Evolutionary conservation across 2,329 filamentous ascomycete genomes (phyloP), one percentile per base, ranked within the genome.

Genomic region (Cordyceps tenuipes): DNA sequence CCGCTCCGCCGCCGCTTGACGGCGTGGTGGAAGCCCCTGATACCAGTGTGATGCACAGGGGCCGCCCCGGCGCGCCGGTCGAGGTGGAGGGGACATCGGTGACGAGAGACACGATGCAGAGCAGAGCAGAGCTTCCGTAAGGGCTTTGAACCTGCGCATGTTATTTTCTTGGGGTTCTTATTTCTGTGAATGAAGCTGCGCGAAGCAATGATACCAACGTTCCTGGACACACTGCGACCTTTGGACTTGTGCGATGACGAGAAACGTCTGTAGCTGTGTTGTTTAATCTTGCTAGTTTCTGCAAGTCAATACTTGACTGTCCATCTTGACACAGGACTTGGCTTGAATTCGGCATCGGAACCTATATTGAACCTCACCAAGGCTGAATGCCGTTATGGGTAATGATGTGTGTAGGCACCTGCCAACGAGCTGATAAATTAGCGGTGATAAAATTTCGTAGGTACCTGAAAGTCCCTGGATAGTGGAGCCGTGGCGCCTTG

Each of bases 321-420:
- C 29, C 29, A 8, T 29, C 29, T 29, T 8, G 3, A 8, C 29
- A 29, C 5, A 29, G 5, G 29, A 15, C 8, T 41, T 41, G 3
- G 8, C 36, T 29, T 12, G 36, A 39, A 39, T 17, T 5, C 10
- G 4, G 12, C 36, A 12, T 41, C 36, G 36, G 36, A 41, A 41
- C 36, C 13, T 3, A 5, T 5, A 15, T 31, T 21, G 10, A 1
- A 31, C 29, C 41, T 48, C n/a, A 60, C 44, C 50, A 60, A 3
- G 58, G 51, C 46, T 63, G 63, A 15, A 63, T 26, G 46, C 59
- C 63, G 21, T 59, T 41, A 17, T 39, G 47, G 9, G 49, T 58
- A 43, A 77, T 64, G 6, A 73, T n/a, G n/a, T 23, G 4, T 23
- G 23, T 23, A 23, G 23, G 4, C 23, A 23, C 23, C 23, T 23